Base-by-base conservation (phyloP, 2,329 filamentous ascomycete species). In the Penicillium sp. region DNA sequence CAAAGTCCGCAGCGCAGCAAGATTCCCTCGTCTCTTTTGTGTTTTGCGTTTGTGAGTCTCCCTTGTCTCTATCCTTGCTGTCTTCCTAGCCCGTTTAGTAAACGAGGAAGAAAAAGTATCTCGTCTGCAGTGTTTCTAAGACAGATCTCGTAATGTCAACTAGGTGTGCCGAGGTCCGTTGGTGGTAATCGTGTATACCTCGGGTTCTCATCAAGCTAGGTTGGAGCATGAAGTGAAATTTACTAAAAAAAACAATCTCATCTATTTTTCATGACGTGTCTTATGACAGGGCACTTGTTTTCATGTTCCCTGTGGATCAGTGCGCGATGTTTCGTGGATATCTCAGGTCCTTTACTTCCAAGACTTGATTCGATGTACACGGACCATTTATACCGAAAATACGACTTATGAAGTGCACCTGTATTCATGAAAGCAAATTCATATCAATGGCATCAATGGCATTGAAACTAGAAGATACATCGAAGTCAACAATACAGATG, bases 1-100 rank as follows among this genome's bases (percentile, higher is more conserved):
- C 61, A 68, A 66, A 69, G 62, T 68, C 61, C 68, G 63, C 68
- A 71, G 65, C 68, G 67, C 68, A 69, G 67, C 68, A 70, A 72
- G 66, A 72, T 70, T 72, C 69, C 69, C 69, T 71, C 66, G 70
- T 66, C 67, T 64, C 63, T 66, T 62, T 64, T 58, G 57, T 62
- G 53, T 61, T 64, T 66, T 62, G 58, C 64, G 58, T 61, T 58
- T 58, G 47, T 57, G 36, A 18, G 4, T 13, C 16, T 21, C 16
- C 52, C 49, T 51, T 60, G 57, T 62, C 54, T 60, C 59, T 62
- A 59, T 65, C 51, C 49, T 56, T 60, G 36, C 52, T 67, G 52
- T 66, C 56, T 67, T 59, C 53, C 53, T 62, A 66, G 54, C 61
- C 61, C 54, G 36, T 61, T 66, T 69, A 65, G 64, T 70, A 59